Conservation (phyloP, 345 rosid genomes). For the Brassica rapa region DNA sequence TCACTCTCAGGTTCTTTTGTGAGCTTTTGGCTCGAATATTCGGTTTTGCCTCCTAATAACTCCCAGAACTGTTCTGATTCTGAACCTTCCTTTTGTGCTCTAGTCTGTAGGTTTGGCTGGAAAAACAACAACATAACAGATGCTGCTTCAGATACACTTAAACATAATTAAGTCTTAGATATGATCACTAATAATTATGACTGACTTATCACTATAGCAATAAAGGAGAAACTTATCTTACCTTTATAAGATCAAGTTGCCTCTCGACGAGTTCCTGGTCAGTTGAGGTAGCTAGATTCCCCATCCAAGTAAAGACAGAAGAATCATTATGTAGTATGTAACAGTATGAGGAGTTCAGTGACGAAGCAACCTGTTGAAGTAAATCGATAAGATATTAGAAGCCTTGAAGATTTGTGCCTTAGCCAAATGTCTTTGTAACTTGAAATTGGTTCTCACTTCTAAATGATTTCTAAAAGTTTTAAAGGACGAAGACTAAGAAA, state of each 20-base stretch:
- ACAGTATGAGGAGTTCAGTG: conserved; percentile 89
- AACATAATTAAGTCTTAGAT: not conserved
- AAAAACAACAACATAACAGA: conserved; percentile 30
- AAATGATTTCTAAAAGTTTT: conserved; percentile 14
- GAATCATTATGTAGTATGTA: conserved; percentile 86
- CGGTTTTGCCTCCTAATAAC: conserved; percentile 81
- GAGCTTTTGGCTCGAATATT: conserved; percentile 74
- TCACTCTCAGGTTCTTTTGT: conserved; percentile 75
- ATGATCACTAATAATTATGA: no score
- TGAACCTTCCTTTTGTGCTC: conserved; percentile 93
- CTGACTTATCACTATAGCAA: no score
- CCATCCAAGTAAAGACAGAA: conserved; percentile 83
- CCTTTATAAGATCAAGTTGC: conserved; percentile 95
- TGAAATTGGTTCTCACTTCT: not conserved
- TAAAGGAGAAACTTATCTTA: conserved; percentile 29
- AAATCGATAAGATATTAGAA: conserved; percentile 13
- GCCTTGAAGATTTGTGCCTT: not conserved
- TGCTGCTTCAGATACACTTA: not conserved
- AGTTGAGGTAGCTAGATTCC: conserved; percentile 68
- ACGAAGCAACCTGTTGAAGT: conserved; percentile 68
- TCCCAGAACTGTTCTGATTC: conserved; percentile 97
- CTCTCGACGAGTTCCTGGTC: conserved; percentile 87
- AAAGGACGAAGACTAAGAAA: not conserved
- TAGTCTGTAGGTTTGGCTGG: conserved; percentile 86
- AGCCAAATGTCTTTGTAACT: not conserved